phyloP scores from a whole-genome alignment of 208 protist species.

The Crithidia sp. region DNA sequence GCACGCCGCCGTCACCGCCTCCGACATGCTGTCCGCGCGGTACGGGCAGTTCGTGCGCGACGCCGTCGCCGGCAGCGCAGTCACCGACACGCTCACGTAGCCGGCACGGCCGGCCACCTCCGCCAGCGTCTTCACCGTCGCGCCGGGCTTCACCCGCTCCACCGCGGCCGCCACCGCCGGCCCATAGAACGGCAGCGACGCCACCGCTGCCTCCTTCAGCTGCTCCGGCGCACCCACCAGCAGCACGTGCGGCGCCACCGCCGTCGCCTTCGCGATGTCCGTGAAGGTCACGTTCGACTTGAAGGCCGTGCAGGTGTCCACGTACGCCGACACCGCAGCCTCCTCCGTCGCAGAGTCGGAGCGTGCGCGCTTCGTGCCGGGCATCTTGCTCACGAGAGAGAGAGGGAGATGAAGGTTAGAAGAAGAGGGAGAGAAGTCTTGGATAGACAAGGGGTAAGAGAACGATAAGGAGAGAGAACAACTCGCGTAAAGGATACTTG shows the following conservation, averaged over 20 bases:
- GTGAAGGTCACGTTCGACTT: constrained; percentile 64
- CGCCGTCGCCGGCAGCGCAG: constrained; percentile 48
- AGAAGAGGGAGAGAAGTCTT: background rate
- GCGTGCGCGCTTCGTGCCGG: constrained; percentile 35
- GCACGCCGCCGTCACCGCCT: constrained; percentile 36
- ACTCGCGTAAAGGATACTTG: background rate
- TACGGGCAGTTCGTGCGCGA: constrained; percentile 75
- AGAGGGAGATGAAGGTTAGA: background rate
- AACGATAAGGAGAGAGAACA: background rate
- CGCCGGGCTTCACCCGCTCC: constrained; percentile 30
- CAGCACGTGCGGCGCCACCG: constrained; percentile 44
- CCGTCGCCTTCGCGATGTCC: constrained; percentile 41
- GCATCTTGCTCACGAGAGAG: constrained; percentile 6
- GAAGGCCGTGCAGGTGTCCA: constrained; percentile 55
- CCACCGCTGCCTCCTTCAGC: constrained; percentile 46
- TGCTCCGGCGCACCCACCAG: constrained; percentile 60
- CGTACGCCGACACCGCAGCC: constrained; percentile 41
- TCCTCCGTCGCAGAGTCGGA: constrained; percentile 44
- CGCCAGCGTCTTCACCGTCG: constrained; percentile 40
- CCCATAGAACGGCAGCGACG: constrained; percentile 55
- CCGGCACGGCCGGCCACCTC: constrained; percentile 19
- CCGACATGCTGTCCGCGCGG: constrained; percentile 61
- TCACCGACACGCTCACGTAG: constrained; percentile 50
- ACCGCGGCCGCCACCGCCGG: constrained; percentile 64
- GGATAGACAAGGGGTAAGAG: background rate